phyloP scores from a whole-genome alignment of 257 asterid species.

The Nicotiana sylvestris region DNA sequence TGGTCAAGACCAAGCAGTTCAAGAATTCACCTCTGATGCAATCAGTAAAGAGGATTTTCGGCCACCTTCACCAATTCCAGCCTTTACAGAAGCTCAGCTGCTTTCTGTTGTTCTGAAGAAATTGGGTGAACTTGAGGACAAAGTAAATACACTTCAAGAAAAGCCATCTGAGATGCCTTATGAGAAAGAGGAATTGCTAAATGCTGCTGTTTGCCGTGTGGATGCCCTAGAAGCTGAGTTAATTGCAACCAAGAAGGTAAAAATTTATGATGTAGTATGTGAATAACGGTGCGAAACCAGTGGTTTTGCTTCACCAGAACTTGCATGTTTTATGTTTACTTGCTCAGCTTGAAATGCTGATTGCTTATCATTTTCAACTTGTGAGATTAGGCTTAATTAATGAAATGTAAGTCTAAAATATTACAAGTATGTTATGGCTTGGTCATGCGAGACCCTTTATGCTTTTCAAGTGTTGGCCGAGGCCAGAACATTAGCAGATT shows the following conservation, averaged over 20 bases:
- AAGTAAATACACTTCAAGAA: slow-evolving; percentile 44
- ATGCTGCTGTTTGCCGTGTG: slow-evolving; percentile 85
- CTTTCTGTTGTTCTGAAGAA: slow-evolving; percentile 52
- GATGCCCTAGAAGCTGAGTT: slow-evolving; percentile 84
- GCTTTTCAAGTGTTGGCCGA: background rate
- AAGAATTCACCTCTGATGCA: slow-evolving; percentile 17
- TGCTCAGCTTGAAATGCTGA: background rate
- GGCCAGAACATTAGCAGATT: background rate
- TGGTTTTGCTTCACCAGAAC: background rate
- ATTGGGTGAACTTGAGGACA: slow-evolving; percentile 65
- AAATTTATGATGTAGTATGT: background rate
- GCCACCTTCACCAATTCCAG: slow-evolving; percentile 41
- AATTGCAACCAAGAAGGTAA: slow-evolving; percentile 79
- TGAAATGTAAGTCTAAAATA: background rate
- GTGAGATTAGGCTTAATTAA: background rate
- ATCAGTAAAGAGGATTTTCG: slow-evolving; percentile 31
- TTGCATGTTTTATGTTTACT: background rate
- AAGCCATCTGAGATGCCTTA: slow-evolving; percentile 75
- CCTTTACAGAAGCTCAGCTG: slow-evolving; percentile 38
- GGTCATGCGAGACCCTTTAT: background rate
- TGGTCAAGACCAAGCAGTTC: slow-evolving; percentile 13
- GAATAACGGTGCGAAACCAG: background rate
- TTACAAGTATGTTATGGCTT: background rate
- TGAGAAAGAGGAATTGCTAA: slow-evolving; percentile 76
- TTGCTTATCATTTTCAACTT: background rate